A percentile compares a stretch with the other conserved stretches of the same genome.
Conservation (phyloP, 2,329 filamentous ascomycete genomes). For the Microsporum canis region DNA sequence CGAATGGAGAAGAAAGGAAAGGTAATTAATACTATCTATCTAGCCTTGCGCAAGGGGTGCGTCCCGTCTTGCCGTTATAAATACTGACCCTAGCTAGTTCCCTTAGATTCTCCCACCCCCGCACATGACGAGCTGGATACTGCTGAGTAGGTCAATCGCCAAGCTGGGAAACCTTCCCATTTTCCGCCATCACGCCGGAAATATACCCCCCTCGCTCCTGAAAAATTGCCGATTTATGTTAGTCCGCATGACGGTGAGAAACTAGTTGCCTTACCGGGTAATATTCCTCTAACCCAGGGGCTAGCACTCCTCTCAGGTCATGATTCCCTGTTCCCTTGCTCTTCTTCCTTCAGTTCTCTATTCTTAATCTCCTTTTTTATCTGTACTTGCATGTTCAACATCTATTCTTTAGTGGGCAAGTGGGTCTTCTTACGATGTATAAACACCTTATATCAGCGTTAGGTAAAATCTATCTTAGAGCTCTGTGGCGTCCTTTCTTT, state of each 20-base stretch:
- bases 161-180: neutral
- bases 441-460: constrained; percentile 4
- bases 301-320: constrained; percentile 1
- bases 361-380: neutral
- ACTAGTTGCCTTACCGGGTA: neutral
- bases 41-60: neutral
- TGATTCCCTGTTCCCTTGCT: neutral
- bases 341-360: neutral
- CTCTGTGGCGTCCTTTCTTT: constrained; percentile 1
- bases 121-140: constrained; percentile 93
- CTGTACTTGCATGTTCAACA: neutral
- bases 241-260: neutral
- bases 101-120: constrained; percentile 66
- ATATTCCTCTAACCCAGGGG: neutral
- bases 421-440: constrained; percentile 4
- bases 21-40: constrained; percentile 40
- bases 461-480: constrained; percentile 5
- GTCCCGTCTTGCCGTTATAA: neutral
- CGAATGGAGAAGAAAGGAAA: constrained; percentile 85
- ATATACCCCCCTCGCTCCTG: neutral
- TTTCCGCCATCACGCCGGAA: neutral
- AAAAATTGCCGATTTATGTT: neutral
- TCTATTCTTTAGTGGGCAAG: neutral
- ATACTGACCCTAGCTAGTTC: constrained; percentile 24
- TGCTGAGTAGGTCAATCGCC: constrained; percentile 52